A percentile compares a stretch with the other conserved stretches of the same genome.
Evolutionary conservation across 768 basidiomycete genomes (phyloP).

Genomic region (Rhodotorula toruloides): DNA sequence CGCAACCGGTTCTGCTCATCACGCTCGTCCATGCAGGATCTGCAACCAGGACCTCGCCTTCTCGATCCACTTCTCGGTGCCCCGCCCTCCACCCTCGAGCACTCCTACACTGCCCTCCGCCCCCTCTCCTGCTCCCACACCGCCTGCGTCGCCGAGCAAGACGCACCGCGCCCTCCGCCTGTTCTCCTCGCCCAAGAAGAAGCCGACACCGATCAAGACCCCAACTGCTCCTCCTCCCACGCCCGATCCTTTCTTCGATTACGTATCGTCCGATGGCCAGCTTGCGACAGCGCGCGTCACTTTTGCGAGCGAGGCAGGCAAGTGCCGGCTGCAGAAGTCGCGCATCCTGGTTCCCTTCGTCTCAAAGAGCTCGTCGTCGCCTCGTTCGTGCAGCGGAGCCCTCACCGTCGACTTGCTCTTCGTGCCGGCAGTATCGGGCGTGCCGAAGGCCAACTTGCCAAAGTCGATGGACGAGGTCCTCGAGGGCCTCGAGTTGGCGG

Average conservation of each 20-base stretch:
- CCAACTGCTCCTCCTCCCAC: constrained; percentile 49
- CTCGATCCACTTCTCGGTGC: constrained; percentile 79
- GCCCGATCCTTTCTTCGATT: constrained; percentile 70
- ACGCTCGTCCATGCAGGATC: constrained; percentile 54
- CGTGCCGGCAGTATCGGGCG: constrained; percentile 78
- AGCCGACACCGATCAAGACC: constrained; percentile 40
- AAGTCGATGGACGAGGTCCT: constrained; percentile 89
- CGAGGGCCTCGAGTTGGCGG: constrained; percentile 77
- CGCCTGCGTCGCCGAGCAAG: constrained; percentile 64
- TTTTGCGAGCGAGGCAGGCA: constrained; percentile 76
- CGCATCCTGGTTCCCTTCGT: constrained; percentile 66
- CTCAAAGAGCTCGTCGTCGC: constrained; percentile 47
- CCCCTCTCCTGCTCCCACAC: constrained; percentile 47
- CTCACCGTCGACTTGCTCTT: constrained; percentile 67
- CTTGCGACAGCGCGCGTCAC: constrained; percentile 80
- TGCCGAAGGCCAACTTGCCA: constrained; percentile 70
- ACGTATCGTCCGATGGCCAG: constrained; percentile 77
- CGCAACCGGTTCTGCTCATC: background rate
- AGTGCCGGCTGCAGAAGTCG: constrained; percentile 77
- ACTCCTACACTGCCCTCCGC: constrained; percentile 47
- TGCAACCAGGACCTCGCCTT: constrained; percentile 94
- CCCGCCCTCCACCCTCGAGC: constrained; percentile 57
- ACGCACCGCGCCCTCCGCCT: constrained; percentile 47
- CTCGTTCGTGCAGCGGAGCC: constrained; percentile 50
- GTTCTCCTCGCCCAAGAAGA: constrained; percentile 50